Evolutionary conservation across 2,329 filamentous ascomycete genomes (phyloP).

Genomic region (Sporothrix humicola): DNA sequence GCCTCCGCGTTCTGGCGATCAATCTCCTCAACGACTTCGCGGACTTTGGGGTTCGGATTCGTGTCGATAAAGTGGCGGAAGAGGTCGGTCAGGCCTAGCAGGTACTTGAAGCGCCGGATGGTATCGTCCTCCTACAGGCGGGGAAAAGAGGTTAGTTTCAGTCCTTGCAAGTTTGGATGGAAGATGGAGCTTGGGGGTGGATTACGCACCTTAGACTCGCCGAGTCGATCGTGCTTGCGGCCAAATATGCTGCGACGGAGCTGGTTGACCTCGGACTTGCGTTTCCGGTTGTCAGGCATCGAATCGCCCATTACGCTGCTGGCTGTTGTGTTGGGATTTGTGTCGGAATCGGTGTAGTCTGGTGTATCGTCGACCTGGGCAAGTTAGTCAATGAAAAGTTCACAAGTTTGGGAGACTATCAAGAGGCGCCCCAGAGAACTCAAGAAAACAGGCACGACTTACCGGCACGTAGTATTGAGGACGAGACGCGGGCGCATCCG

Average conservation of each 20-base stretch:
- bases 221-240: constrained; percentile 90
- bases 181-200: not conserved
- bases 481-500: constrained; percentile 59
- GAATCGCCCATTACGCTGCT: constrained; percentile 85
- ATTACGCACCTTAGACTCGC: constrained; percentile 81
- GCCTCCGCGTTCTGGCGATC: constrained; percentile 87
- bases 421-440: too few species aligned
- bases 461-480: constrained; percentile 58
- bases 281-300: constrained; percentile 77
- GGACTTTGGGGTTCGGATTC: constrained; percentile 92
- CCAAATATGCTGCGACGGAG: constrained; percentile 90
- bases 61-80: constrained; percentile 99
- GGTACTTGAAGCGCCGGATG: constrained; percentile 89
- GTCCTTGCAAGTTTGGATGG: not conserved
- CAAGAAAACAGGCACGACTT: constrained; percentile 37
- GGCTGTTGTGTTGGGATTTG: constrained; percentile 71
- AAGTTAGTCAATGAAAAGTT: not conserved
- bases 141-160: constrained; percentile 13
- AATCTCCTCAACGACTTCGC: constrained; percentile 91
- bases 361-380: constrained; percentile 69
- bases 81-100: constrained; percentile 91
- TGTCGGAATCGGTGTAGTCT: constrained; percentile 70
- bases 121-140: constrained; percentile 82
- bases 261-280: constrained; percentile 84
- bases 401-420: not conserved